Conservation (phyloP, 257 asterid genomes). For the Oldenlandia corymbosa region DNA sequence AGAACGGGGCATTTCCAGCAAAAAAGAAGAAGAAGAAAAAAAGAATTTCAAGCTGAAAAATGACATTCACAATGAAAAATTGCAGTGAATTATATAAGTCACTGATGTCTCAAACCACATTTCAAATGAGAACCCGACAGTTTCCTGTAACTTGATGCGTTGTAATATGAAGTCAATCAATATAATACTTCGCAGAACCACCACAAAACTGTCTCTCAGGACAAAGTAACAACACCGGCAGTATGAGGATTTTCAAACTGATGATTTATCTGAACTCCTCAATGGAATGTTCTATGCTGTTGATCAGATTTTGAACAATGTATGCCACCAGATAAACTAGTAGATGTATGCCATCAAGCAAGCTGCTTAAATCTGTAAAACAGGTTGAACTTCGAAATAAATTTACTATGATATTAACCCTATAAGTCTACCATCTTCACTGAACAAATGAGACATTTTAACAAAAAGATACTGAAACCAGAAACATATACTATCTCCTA, state of each 20-base stretch:
- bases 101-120: no score
- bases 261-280: neutral
- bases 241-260: neutral
- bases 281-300: neutral
- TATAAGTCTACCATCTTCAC: neutral
- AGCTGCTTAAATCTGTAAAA: no score
- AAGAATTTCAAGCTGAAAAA: no score
- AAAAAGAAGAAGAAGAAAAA: no score
- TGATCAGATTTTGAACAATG: neutral
- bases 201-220: neutral
- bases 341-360: neutral
- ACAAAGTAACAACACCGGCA: neutral
- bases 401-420: neutral
- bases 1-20: no score
- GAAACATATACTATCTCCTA: neutral
- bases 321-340: neutral
- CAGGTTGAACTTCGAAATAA: neutral
- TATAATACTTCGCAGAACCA: no score
- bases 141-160: neutral
- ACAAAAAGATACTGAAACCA: neutral
- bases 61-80: no score
- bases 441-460: neutral
- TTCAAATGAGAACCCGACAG: no score
- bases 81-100: no score
- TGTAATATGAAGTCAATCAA: neutral